Conservation (phyloP, 2,329 filamentous ascomycete genomes). For the Drechslerella dactyloides region DNA sequence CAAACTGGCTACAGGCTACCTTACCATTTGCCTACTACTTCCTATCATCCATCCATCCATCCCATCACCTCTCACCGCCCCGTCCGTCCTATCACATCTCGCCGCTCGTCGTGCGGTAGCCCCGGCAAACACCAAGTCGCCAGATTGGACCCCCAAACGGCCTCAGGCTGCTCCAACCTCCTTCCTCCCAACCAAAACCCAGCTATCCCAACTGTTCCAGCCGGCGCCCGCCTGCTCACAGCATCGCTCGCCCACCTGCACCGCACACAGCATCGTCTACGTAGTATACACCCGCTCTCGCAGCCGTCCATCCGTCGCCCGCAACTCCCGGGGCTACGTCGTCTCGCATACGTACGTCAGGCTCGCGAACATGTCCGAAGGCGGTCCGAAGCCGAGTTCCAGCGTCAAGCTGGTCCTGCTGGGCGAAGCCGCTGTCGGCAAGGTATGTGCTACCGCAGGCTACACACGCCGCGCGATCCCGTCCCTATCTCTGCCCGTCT, state of each 20-base stretch:
- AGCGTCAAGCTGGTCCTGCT: slow-evolving; percentile 99
- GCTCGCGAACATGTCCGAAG: slow-evolving; percentile 59
- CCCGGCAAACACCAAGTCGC: too few relatives aligned
- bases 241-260: not conserved
- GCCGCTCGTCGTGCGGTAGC: not conserved
- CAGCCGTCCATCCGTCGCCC: slow-evolving; percentile 6
- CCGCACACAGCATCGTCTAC: too few relatives aligned
- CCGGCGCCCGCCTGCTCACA: not conserved
- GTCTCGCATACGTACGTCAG: slow-evolving; percentile 19
- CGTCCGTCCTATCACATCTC: not conserved
- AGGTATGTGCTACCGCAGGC: slow-evolving; percentile 67
- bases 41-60: not conserved
- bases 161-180: slow-evolving; percentile 5
- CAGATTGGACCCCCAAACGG: not conserved
- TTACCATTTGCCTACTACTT: not conserved
- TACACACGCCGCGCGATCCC: slow-evolving; percentile 7
- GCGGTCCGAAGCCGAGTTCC: slow-evolving; percentile 90
- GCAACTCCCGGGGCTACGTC: slow-evolving; percentile 6
- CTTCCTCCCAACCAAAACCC: slow-evolving; percentile 10
- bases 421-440: slow-evolving; percentile 96
- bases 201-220: too few relatives aligned
- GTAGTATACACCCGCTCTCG: too few relatives aligned
- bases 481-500: not conserved
- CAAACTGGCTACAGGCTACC: not conserved
- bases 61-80: not conserved